These are phyloP conservation scores for Cardamine resedifolia DNA, from an alignment of 345 rosid genomes.

Conservation along the genomic window DNA sequence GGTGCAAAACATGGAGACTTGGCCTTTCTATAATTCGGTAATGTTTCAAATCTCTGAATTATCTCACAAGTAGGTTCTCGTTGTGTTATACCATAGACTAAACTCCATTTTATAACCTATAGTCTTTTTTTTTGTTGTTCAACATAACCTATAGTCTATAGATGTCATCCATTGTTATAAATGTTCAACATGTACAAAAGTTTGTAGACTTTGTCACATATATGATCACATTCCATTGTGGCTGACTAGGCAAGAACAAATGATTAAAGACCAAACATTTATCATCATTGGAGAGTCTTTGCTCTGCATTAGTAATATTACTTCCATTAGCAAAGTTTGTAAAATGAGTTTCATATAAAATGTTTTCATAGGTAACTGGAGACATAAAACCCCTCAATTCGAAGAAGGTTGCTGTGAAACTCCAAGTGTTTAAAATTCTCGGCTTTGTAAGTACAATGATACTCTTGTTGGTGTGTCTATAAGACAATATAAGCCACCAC, in stretches of 20 bases:
- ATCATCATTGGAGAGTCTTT: neutral
- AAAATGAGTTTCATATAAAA: neutral
- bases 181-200: neutral
- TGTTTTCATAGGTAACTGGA: conserved; percentile 68
- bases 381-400: conserved; percentile 74
- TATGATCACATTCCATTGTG: neutral
- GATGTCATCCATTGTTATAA: neutral
- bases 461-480: too few relatives aligned
- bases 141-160: too few relatives aligned
- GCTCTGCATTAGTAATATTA: neutral
- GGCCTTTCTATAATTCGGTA: conserved; percentile 91
- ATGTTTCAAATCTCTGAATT: neutral
- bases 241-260: neutral
- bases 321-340: neutral
- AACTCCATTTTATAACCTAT: neutral
- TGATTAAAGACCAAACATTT: too few relatives aligned
- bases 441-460: conserved; percentile 80
- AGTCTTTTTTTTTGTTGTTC: too few relatives aligned
- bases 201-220: neutral
- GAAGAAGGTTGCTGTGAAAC: conserved; percentile 79
- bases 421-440: conserved; percentile 69
- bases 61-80: neutral
- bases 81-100: neutral
- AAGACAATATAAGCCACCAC: too few relatives aligned
- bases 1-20: conserved; percentile 88